Base-by-base conservation (phyloP, 306 rosid genomes). In the Vigna unguiculata region DNA sequence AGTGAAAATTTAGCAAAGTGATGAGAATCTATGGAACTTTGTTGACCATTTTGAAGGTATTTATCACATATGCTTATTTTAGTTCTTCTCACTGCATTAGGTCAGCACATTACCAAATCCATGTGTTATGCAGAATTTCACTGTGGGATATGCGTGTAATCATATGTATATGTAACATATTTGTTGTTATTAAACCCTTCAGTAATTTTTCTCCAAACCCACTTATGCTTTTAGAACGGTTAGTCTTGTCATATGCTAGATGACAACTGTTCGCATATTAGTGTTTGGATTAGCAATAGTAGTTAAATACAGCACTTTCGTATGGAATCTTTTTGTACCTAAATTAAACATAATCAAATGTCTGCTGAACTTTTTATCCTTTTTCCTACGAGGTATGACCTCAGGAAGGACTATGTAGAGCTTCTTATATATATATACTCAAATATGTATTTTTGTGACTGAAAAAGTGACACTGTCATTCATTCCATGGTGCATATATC, bases 281-380 rank as follows among this genome's bases (percentile, higher is more conserved):
- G 32, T 5, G 38, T 21, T 58, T 51, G 20, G 36, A 63, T 46
- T 46, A 28, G 58, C 21, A 45, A 59, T 45, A 12, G 12, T 75
- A 75, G 74, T 71, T 82, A 79, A 79, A 20, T 81, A 47, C 34
- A 45, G 16, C 80, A 71, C 80, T 58, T 57, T 79, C 48, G 0
- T 82, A 65, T 58, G 84, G 86, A 79, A 79, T 85, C 84, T 76
- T 71, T 79, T 19, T 43, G 64, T 71, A 20, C 60, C 21, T 71
- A 82, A 46, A 60, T 71, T 22, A 67, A 85, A 65, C 57, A 78
- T 57, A 70, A 74, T 71, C 45, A 64, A 57, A 59, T 82, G 66
- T 40, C 67, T 65, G 58, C 46, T 72, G 59, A 68, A 19, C 65
- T 64, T 54, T 40, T 2, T 24, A 22, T 67, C 15, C 47, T 54